A percentile compares a stretch with the other conserved stretches of the same genome.
phyloP scores from a whole-genome alignment of 495 filamentous ascomycete species.

The Penicillium ucsense region DNA sequence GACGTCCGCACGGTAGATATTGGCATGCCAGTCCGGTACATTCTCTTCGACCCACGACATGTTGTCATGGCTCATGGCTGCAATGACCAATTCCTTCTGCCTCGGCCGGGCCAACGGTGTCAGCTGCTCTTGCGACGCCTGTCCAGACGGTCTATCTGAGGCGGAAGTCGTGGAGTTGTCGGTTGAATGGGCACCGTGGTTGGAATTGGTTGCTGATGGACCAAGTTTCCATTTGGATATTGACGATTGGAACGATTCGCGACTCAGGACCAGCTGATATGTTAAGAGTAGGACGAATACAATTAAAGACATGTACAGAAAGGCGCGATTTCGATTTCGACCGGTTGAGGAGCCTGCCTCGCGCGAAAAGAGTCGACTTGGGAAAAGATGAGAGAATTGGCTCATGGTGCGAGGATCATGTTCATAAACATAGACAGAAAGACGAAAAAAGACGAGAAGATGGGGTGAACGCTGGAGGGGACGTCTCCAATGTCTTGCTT shows the following conservation, averaged over 20 bases:
- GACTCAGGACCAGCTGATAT: conserved; percentile 16
- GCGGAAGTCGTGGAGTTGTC: neutral
- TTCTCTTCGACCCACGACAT: conserved; percentile 20
- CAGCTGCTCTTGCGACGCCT: neutral
- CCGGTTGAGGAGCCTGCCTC: conserved; percentile 1
- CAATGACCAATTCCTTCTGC: conserved; percentile 20
- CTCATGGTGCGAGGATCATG: neutral
- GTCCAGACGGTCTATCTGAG: neutral
- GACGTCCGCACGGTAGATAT: conserved; percentile 44
- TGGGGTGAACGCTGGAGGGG: neutral
- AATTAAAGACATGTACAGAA: conserved; percentile 10
- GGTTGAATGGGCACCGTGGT: too few species aligned
- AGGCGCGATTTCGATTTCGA: conserved; percentile 6
- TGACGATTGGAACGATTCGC: neutral
- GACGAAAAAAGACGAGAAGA: neutral
- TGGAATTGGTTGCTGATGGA: too few species aligned
- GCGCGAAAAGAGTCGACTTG: neutral
- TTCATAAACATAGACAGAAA: neutral
- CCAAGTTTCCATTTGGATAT: too few species aligned
- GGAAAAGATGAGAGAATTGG: neutral
- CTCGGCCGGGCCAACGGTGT: neutral
- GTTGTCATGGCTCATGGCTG: conserved; percentile 14
- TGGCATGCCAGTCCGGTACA: conserved; percentile 29
- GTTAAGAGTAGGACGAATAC: conserved; percentile 10
- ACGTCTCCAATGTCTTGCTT: too few species aligned